A percentile compares a stretch with the other conserved stretches of the same genome.
These are phyloP conservation scores for Penstemon barbatus DNA, from an alignment of 257 asterid species.

Conservation along the genomic window DNA sequence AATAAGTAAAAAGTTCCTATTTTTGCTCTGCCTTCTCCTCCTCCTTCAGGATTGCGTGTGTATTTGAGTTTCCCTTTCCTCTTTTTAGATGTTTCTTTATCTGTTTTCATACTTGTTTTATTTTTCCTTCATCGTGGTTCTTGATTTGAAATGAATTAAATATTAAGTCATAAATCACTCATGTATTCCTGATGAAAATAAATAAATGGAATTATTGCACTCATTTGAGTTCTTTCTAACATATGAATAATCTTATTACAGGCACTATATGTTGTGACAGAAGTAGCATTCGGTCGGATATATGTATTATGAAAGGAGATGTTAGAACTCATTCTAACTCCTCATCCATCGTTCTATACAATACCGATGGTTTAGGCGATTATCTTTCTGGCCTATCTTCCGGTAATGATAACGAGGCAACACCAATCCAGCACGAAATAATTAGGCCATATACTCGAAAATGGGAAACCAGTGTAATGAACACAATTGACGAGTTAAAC, in stretches of 20 bases:
- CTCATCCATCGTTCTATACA: conserved; percentile 59
- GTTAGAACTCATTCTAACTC: conserved; percentile 60
- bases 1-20: no score
- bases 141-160: no score
- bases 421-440: conserved; percentile 50
- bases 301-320: conserved; percentile 85
- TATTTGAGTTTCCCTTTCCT: no score
- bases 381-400: conserved; percentile 20
- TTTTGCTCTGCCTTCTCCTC: no score
- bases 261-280: conserved; percentile 88
- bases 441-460: conserved; percentile 82
- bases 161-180: no score
- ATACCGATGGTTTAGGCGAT: conserved; percentile 15
- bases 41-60: no score
- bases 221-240: conserved; percentile 17
- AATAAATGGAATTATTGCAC: no score
- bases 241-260: conserved; percentile 32
- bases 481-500: conserved; percentile 52
- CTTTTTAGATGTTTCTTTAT: not conserved
- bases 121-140: no score
- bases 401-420: conserved; percentile 29
- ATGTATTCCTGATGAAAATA: no score
- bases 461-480: conserved; percentile 80
- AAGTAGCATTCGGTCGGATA: conserved; percentile 63
- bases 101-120: no score